phyloP scores from a whole-genome alignment of 2,329 filamentous ascomycete genomes.

The Nannizziopsis arthrosporioides region DNA sequence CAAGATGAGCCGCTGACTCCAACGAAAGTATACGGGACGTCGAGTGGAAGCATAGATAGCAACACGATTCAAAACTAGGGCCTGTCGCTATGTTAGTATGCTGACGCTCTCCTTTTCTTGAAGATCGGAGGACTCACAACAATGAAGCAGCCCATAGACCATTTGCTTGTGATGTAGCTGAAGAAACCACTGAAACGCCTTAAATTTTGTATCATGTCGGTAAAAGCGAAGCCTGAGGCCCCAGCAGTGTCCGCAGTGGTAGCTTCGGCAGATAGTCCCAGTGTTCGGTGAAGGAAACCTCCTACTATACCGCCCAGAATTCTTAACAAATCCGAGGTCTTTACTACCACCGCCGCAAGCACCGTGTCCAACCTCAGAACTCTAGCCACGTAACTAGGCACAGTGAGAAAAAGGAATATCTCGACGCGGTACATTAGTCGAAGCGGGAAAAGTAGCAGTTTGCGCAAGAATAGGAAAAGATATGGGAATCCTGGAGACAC shows the following conservation, averaged over 20 bases:
- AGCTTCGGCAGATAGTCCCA: conserved; percentile 25
- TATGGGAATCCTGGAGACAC: conserved; percentile 1
- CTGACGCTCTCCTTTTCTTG: neutral
- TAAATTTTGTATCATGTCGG: conserved; percentile 40
- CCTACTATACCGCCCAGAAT: conserved; percentile 3
- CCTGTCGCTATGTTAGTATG: conserved; percentile 34
- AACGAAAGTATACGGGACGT: conserved; percentile 62
- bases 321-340: conserved; percentile 4
- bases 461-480: neutral
- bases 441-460: conserved; percentile 13
- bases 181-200: conserved; percentile 76
- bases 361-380: conserved; percentile 13
- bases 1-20: conserved; percentile 58
- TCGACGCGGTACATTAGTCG: conserved; percentile 16
- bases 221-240: conserved; percentile 27
- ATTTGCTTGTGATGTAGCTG: conserved; percentile 79
- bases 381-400: conserved; percentile 11
- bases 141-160: conserved; percentile 78
- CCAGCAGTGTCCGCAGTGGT: conserved; percentile 25
- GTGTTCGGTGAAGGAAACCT: neutral
- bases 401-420: conserved; percentile 14
- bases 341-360: conserved; percentile 9
- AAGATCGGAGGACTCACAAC: conserved; percentile 42
- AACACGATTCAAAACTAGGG: conserved; percentile 78
- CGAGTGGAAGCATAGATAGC: conserved; percentile 87